Conservation (phyloP, 2,329 filamentous ascomycete genomes). For the Sporothrix mexicana region DNA sequence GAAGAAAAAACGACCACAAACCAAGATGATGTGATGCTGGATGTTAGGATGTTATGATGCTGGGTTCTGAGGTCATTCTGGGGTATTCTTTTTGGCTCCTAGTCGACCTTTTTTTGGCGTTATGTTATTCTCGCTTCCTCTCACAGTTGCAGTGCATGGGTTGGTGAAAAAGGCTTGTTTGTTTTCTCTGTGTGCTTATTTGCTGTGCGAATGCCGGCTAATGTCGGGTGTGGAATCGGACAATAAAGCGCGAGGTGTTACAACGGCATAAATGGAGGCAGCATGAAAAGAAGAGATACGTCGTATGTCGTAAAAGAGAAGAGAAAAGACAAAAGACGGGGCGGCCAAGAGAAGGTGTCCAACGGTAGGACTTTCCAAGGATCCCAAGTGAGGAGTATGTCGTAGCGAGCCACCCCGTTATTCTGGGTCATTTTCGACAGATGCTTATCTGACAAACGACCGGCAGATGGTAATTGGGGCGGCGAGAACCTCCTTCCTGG, state of each 20-base stretch:
- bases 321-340: not conserved
- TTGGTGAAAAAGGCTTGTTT: not conserved
- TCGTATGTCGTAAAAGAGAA: not conserved
- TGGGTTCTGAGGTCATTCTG: too few relatives aligned
- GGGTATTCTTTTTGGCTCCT: too few relatives aligned
- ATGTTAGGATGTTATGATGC: not conserved
- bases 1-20: not conserved
- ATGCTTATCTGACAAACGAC: conserved; percentile 7
- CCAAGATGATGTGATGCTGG: not conserved
- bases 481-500: not conserved
- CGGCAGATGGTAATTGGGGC: conserved; percentile 21
- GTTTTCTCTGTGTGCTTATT: not conserved
- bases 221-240: not conserved
- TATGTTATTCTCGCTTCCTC: not conserved
- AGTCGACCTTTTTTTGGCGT: not conserved
- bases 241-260: not conserved
- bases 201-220: not conserved
- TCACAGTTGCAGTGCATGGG: not conserved
- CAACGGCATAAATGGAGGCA: not conserved
- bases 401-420: conserved; percentile 24
- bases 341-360: conserved; percentile 6
- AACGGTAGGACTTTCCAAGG: not conserved
- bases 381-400: conserved; percentile 22
- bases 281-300: not conserved
- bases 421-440: too few relatives aligned